Percentiles rank a stretch among this genome's conserved stretches.
phyloP scores from a whole-genome alignment of 2,329 filamentous ascomycete species.

The Curvularia sp. region DNA sequence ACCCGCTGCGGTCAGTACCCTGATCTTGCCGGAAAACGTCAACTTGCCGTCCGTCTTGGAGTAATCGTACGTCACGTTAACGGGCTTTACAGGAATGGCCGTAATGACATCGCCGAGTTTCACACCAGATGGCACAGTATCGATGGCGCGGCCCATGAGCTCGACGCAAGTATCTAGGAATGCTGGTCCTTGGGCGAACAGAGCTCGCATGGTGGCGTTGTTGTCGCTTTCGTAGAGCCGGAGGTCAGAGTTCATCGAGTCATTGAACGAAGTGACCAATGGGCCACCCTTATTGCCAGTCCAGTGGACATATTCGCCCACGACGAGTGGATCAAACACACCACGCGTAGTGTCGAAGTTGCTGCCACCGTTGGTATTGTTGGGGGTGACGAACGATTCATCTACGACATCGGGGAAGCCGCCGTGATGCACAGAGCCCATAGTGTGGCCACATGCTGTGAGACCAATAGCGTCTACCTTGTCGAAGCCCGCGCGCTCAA shows the following conservation, averaged over 20 bases:
- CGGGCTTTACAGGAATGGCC: constrained; percentile 1
- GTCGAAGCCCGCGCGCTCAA: constrained; percentile 36
- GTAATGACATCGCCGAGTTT: background rate
- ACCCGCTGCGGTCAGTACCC: constrained; percentile 2
- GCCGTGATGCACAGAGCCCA: constrained; percentile 39
- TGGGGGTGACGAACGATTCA: constrained; percentile 19
- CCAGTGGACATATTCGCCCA: constrained; percentile 37
- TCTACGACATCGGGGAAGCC: constrained; percentile 39
- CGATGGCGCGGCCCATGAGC: constrained; percentile 15
- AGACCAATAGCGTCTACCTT: constrained; percentile 34
- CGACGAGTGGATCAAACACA: constrained; percentile 35
- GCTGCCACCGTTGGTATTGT: constrained; percentile 33
- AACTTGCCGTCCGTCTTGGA: background rate
- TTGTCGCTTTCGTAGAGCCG: constrained; percentile 36
- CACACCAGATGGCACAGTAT: constrained; percentile 16
- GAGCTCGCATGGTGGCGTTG: constrained; percentile 33
- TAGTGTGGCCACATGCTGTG: constrained; percentile 40
- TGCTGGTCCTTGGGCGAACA: constrained; percentile 14
- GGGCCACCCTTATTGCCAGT: constrained; percentile 35
- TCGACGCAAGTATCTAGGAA: constrained; percentile 12
- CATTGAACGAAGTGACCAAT: constrained; percentile 32
- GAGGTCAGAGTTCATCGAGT: constrained; percentile 35
- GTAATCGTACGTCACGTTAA: constrained; percentile 5
- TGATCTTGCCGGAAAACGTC: constrained; percentile 5
- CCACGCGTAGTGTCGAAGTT: constrained; percentile 38